Evolutionary conservation across 75 land plant genomes (phyloP), one percentile per base, ranked within the genome.

Genomic region (Chamaecyparis obtusa): DNA sequence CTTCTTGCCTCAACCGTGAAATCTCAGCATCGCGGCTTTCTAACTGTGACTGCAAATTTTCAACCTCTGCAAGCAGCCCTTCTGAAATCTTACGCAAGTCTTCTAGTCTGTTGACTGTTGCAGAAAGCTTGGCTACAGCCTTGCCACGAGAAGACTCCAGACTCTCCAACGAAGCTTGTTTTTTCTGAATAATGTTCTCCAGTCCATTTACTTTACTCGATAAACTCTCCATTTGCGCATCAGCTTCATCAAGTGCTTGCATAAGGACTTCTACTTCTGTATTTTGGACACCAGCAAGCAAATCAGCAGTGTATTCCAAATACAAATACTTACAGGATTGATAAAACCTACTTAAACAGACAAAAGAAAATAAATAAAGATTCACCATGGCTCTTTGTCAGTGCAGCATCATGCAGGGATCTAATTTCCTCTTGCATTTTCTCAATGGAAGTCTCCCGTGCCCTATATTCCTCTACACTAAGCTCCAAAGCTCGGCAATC

Each of bases 191-290:
- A 17, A 46, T 71, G 46, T 86, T 91, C 90, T 97, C 96, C 78
- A 98, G 85, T 79, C 91, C 95, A 84, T 89, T 92, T 39, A 93
- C 91, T 89, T 85, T 93, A 60, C 57, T 89, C n/a, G 83, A 87
- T 55, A 94, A 81, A 13, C 83, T 89, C 86, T 92, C 96, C 89
- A 92, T 87, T 89, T 97, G 93, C 55, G 56, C 19, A 74, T 96
- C 94, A 78, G 94, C 95, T 88, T 93, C 95, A 85, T 94, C 93
- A 86, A 95, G 91, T 72, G 93, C 97, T 92, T 94, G 95, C 92
- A 94, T 91, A 24, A 95, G 90, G 0, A 86, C 86, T 51, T 95
- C 95, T 86, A 92, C 90, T 87, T 96, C 98, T 96, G 93, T 83
- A 87, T 84, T 55, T 84, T 84, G 41, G 15, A 35, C 67, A 88